Base-by-base conservation (phyloP, 768 basidiomycete genomes). In the Russula foetens region DNA sequence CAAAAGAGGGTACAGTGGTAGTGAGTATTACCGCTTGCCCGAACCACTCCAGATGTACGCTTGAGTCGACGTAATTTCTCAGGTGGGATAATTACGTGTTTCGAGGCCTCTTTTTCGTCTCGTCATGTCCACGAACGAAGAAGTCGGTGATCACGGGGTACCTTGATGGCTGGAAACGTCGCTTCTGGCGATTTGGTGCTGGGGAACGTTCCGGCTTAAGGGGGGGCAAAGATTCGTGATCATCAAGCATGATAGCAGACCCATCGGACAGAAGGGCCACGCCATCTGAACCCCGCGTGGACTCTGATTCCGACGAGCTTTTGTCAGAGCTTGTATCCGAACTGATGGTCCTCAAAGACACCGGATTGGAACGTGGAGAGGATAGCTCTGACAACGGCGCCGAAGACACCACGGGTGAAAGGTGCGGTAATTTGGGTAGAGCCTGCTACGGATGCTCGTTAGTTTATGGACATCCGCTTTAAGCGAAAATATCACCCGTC, bases 101-200 rank as follows among this genome's bases (percentile, higher is more conserved):
- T 57, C 48, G 45, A 51, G n/a, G 28, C 17, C 29, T 43, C 56
- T 33, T 53, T 52, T 57, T 48, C 15, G 21, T 41, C 39, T 53
- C 38, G 26, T 38, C 38, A n/a, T 21, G 45, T 5, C 19, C 21
- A 33, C 51, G 51, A 49, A 26, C 21, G 12, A 62, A 58, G 41
- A 48, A 62, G 45, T 58, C 56, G 0, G 61, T 62, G n/a, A 62
- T 62, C 8, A 62, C 61, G 3, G 50, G 51, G 21, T 48, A 33
- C 21, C 14, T 39, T 21, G 56, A 58, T 11, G 56, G 52, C 12
- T 31, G 50, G 11, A 50, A 43, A 46, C 62, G 31, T 21, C 55
- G 53, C 26, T 50, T 52, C 41, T 45, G 44, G 23, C 35, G 11
- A 46, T 45, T 15, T 23, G 51, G 52, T 11, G 15, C 41, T 0